Evolutionary conservation across 1,284 basidiomycete genomes (phyloP).

Genomic region (Rhodofomes roseus): DNA sequence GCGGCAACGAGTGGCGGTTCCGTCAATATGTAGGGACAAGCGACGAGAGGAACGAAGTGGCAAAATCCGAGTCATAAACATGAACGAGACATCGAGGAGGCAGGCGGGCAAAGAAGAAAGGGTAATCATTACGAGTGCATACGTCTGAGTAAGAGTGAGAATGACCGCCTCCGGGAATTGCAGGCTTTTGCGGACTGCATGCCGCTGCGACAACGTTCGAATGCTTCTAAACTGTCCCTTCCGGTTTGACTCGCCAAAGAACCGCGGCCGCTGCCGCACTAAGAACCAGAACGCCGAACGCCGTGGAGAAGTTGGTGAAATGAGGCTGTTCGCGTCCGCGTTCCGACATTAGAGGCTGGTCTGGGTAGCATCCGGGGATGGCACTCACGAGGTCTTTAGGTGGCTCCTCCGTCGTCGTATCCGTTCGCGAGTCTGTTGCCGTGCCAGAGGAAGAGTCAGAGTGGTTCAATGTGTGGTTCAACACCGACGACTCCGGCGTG

Average conservation of each 20-base stretch:
- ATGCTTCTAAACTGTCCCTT: conserved; percentile 15
- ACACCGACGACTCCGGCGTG: conserved; percentile 41
- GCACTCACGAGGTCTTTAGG: conserved; percentile 16
- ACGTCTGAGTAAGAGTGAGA: neutral
- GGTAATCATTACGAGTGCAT: neutral
- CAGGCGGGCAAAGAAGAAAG: neutral
- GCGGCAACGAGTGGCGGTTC: neutral
- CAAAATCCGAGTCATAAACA: neutral
- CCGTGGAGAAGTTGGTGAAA: conserved; percentile 33
- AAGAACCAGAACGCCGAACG: conserved; percentile 55
- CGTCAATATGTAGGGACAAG: neutral
- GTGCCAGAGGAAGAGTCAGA: conserved; percentile 16
- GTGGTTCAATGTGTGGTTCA: conserved; percentile 33
- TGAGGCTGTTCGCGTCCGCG: conserved; percentile 1
- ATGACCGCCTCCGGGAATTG: neutral
- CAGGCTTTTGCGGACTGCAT: neutral
- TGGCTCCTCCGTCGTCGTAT: conserved; percentile 8
- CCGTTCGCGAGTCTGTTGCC: conserved; percentile 12
- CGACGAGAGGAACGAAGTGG: neutral
- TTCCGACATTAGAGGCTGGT: conserved; percentile 5
- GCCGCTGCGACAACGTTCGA: neutral
- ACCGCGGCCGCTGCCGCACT: conserved; percentile 65
- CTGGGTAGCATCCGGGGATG: neutral
- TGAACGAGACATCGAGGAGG: neutral
- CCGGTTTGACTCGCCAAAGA: conserved; percentile 59